Percentiles rank a stretch among this genome's conserved stretches.
Evolutionary conservation across 768 basidiomycete species (phyloP).

Genomic region (Multifurca ochricompacta): DNA sequence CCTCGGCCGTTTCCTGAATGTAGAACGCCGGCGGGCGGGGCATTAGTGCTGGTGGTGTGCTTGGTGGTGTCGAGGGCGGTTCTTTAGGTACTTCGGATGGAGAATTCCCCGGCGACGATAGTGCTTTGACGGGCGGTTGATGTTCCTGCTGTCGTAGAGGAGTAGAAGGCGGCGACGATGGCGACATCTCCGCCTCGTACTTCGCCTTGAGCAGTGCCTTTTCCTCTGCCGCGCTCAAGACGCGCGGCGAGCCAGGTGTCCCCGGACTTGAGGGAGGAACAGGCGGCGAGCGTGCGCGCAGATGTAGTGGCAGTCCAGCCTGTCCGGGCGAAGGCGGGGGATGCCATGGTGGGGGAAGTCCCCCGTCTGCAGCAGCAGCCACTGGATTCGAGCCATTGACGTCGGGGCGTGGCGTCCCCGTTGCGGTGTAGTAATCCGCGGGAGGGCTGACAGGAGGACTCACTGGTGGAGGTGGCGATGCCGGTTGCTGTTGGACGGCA

Average conservation of each 20-base stretch:
- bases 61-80: constrained; percentile 15
- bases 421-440: constrained; percentile 11
- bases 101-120: not conserved
- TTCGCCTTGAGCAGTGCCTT: constrained; percentile 61
- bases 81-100: not conserved
- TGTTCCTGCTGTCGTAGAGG: constrained; percentile 11
- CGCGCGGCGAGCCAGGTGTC: constrained; percentile 34
- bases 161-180: constrained; percentile 13
- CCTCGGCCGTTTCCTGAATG: constrained; percentile 74
- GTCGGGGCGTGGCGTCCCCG: not conserved
- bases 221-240: constrained; percentile 58
- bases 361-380: constrained; percentile 22
- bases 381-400: constrained; percentile 36
- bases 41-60: constrained; percentile 60
- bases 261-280: constrained; percentile 24
- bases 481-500: constrained; percentile 21
- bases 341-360: constrained; percentile 25
- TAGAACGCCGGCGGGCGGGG: constrained; percentile 75
- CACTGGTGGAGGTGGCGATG: constrained; percentile 2
- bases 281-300: constrained; percentile 28
- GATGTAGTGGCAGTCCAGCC: constrained; percentile 22
- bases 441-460: not conserved
- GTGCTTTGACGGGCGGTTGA: constrained; percentile 9
- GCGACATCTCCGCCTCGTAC: constrained; percentile 43
- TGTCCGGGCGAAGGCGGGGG: constrained; percentile 21